Evolutionary conservation across 192 early-diverging fungal genomes (phyloP).

Genomic region (Piromyces sp.): DNA sequence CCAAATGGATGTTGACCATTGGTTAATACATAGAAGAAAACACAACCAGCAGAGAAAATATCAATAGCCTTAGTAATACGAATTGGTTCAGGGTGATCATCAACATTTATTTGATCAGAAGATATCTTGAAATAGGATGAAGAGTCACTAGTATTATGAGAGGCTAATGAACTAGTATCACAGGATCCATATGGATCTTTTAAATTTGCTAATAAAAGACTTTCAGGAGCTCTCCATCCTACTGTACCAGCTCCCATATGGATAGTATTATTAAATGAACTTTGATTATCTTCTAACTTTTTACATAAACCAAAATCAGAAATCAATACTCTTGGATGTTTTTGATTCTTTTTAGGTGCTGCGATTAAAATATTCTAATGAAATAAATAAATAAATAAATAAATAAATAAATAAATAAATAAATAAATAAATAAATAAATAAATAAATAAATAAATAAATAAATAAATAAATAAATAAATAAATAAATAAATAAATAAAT

Average conservation of each 20-base stretch:
- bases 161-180: neutral
- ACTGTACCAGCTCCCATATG: constrained; percentile 68
- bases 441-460: neutral
- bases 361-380: constrained; percentile 86
- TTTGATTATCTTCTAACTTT: constrained; percentile 82
- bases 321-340: constrained; percentile 58
- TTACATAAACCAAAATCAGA: constrained; percentile 96
- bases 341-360: constrained; percentile 26
- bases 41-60: constrained; percentile 88
- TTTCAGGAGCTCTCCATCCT: constrained; percentile 94
- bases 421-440: neutral
- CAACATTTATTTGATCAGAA: neutral
- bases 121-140: neutral
- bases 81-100: constrained; percentile 9
- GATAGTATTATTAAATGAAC: constrained; percentile 80
- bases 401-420: neutral
- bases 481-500: too few species aligned
- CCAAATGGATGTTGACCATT: constrained; percentile 91
- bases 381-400: neutral
- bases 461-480: too few species aligned
- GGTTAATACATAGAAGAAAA: constrained; percentile 84
- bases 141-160: neutral
- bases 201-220: constrained; percentile 21
- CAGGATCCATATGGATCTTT: neutral
- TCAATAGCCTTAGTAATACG: constrained; percentile 77